A percentile compares a stretch with the other conserved stretches of the same genome.
These are phyloP conservation scores for Warburgia ugandensis DNA, from an alignment of 164 flowering plant species.

Conservation along the genomic window DNA sequence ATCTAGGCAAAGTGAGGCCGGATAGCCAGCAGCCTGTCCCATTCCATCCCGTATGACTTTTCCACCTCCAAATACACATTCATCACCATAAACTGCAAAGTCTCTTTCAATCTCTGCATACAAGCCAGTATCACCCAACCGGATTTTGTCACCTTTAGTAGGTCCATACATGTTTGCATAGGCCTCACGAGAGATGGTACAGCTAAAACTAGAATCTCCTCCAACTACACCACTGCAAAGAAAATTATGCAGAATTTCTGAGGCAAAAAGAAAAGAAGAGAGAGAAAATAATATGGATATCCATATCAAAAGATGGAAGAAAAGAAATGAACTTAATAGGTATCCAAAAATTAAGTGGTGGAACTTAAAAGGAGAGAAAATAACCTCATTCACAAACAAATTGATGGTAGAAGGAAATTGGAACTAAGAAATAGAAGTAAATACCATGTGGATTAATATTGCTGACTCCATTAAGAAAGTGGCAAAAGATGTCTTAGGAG, in stretches of 20 bases:
- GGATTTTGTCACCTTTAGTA: conserved; percentile 82
- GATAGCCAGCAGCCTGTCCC: conserved; percentile 80
- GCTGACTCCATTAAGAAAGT: too few relatives aligned
- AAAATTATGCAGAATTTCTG: not conserved
- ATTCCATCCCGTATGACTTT: conserved; percentile 94
- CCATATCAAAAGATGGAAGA: too few relatives aligned
- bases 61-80: conserved; percentile 98
- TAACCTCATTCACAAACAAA: too few relatives aligned
- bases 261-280: not conserved
- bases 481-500: too few relatives aligned
- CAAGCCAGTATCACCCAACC: conserved; percentile 89
- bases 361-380: too few relatives aligned
- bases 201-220: conserved; percentile 28
- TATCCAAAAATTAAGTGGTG: too few relatives aligned
- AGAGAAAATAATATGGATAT: too few relatives aligned
- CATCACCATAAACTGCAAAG: conserved; percentile 85
- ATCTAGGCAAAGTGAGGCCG: conserved; percentile 48
- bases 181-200: conserved; percentile 62
- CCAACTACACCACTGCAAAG: conserved; percentile 57
- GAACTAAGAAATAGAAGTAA: too few relatives aligned
- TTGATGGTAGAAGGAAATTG: too few relatives aligned
- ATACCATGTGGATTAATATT: too few relatives aligned
- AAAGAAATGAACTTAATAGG: too few relatives aligned
- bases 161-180: conserved; percentile 96
- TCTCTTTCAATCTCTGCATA: conserved; percentile 85